Evolutionary conservation across 306 rosid species (phyloP).

Genomic region (Calophaca sinica): DNA sequence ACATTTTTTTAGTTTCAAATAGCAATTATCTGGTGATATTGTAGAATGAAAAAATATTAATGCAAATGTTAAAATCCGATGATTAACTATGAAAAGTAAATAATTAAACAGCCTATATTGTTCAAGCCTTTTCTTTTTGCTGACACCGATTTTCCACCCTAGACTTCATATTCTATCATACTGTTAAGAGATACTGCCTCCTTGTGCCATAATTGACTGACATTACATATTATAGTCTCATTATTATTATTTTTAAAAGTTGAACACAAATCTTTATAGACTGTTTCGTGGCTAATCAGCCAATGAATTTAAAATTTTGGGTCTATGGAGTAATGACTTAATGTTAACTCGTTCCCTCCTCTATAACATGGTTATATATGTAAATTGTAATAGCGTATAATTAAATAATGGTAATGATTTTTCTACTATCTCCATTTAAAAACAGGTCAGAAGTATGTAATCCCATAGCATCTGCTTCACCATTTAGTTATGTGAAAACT

Average conservation of each 20-base stretch:
- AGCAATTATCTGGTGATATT: constrained; percentile 16
- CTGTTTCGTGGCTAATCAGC: not conserved
- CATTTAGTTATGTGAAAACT: constrained; percentile 70
- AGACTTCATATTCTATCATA: constrained; percentile 6
- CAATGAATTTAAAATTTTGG: constrained; percentile 10
- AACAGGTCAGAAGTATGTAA: constrained; percentile 80
- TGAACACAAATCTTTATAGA: not conserved
- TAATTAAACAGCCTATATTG: not conserved
- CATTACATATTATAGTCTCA: constrained; percentile 6
- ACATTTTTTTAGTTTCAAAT: constrained; percentile 16
- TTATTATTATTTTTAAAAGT: not conserved
- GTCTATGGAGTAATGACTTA: not conserved
- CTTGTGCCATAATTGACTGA: not conserved
- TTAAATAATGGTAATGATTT: constrained; percentile 15
- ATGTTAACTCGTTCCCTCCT: not conserved
- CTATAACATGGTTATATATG: not conserved
- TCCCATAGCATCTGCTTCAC: constrained; percentile 64
- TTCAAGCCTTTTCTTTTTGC: not conserved
- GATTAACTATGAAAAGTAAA: constrained; percentile 5
- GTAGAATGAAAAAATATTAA: not conserved
- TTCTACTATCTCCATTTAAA: constrained; percentile 24
- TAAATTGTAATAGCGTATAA: not conserved
- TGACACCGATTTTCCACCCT: not conserved
- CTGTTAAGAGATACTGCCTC: not conserved
- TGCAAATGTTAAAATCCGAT: constrained; percentile 23